A percentile compares a stretch with the other conserved stretches of the same genome.
phyloP scores from a whole-genome alignment of 495 filamentous ascomycete genomes.

The Friedmanniomyces simplex region DNA sequence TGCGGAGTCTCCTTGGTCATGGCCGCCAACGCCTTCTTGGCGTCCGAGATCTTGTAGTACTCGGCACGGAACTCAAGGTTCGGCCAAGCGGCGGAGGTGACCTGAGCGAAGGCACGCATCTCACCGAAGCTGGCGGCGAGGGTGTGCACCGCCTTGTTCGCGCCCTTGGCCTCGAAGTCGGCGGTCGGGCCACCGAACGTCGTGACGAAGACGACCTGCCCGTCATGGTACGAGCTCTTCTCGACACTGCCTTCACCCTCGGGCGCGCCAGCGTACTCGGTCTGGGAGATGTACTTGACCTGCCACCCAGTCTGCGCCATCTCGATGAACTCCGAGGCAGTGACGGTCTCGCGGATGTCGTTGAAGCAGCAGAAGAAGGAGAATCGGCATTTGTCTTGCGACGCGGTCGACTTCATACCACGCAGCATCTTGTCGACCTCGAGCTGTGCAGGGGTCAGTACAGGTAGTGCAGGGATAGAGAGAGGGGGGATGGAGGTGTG shows the following conservation, averaged over 20 bases:
- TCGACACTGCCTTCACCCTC: neutral
- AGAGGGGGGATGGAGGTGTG: neutral
- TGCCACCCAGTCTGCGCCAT: neutral
- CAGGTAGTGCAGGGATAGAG: neutral
- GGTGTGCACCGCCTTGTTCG: neutral
- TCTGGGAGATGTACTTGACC: constrained; percentile 8
- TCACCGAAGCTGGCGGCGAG: constrained; percentile 13
- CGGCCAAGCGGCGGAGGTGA: neutral
- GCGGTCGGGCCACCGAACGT: neutral
- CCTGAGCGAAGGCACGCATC: constrained; percentile 3
- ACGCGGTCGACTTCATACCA: neutral
- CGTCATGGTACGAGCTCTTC: constrained; percentile 9
- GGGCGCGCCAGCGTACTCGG: constrained; percentile 4
- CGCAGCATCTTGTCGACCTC: neutral
- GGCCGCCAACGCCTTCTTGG: constrained; percentile 4
- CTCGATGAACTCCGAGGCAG: neutral
- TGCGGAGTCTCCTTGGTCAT: neutral
- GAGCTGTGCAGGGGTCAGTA: constrained; percentile 9
- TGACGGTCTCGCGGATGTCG: constrained; percentile 12
- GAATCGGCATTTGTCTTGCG: neutral
- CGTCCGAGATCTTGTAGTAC: constrained; percentile 17
- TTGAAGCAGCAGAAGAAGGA: constrained; percentile 16
- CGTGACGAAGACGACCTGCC: constrained; percentile 13
- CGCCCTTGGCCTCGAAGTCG: neutral
- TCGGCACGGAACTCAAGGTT: constrained; percentile 17